Evolutionary conservation across 2,329 filamentous ascomycete genomes (phyloP), one percentile per base, ranked within the genome.

Genomic region (Tolypocladium guangdongense): DNA sequence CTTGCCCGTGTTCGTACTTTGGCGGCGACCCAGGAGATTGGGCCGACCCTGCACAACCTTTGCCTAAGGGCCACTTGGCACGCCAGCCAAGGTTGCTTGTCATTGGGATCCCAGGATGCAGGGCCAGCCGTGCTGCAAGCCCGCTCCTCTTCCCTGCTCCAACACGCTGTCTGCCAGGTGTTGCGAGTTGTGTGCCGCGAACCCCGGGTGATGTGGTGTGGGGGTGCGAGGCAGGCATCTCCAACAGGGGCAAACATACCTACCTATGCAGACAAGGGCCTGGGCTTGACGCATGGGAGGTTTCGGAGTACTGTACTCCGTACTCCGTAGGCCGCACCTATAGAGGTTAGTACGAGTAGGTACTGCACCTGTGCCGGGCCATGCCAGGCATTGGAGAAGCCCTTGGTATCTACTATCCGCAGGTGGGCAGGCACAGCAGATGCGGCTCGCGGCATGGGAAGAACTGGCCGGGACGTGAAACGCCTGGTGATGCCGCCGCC

Each of bases 21-120:
- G 3, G 45, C 38, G n/a, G 22, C 48, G 52, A 52, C 56, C 56
- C 56, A 57, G 47, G 50, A 56, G 54, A 46, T 50, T 53, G 54
- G 54, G 50, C 52, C 54, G 54, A 48, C 56, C 54, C 54, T 56
- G 56, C 52, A 49, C 35, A n/a, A 27, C 33, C 47, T 24, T 51
- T 37, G 43, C 38, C 50, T 50, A 24, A 46, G 39, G 50, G 50
- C 54, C 49, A 51, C 54, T 54, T 54, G 41, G 36, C 48, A 45
- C 27, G 49, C 24, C 27, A 46, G 36, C 33, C 49, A 51, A 41
- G 35, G 45, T 27, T 37, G 51, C 45, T 33, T 43, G 45, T 35
- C 36, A 8, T 47, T 49, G 51, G 37, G 24, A 35, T 49, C 37
- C 51, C 51, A 27, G 45, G 41, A 48, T 48, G 20, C 35, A 45